Conservation (phyloP, 768 basidiomycete genomes). For the Suillus cothurnatus region DNA sequence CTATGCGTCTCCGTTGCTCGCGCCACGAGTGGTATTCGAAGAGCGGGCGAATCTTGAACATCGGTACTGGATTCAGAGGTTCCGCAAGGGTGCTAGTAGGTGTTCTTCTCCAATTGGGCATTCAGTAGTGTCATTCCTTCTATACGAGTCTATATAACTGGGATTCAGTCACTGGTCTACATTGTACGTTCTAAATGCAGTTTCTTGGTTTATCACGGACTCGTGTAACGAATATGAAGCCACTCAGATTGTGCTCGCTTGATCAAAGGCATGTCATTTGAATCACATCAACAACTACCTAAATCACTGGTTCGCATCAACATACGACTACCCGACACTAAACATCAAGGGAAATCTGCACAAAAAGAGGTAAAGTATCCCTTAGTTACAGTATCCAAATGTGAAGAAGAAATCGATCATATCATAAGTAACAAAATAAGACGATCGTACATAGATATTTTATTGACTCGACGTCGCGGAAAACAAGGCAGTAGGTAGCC, state of each 20-base stretch:
- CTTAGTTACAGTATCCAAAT: not conserved
- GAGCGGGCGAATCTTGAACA: not conserved
- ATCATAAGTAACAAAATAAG: conserved; percentile 13
- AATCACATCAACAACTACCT: not conserved
- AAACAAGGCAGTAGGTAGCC: conserved; percentile 3
- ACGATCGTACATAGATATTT: conserved; percentile 10
- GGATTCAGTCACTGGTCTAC: not conserved
- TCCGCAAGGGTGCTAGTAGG: not conserved
- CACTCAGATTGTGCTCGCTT: not conserved
- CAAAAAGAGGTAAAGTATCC: not conserved
- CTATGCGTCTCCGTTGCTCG: not conserved
- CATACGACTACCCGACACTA: not conserved
- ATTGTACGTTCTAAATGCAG: not conserved
- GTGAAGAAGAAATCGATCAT: not conserved
- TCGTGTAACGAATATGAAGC: not conserved
- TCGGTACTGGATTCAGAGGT: not conserved
- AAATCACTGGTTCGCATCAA: not conserved
- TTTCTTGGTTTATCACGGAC: not conserved
- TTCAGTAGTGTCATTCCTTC: not conserved
- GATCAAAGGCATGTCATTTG: not conserved
- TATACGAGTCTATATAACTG: not conserved
- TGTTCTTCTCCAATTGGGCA: not conserved
- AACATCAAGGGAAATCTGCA: not conserved
- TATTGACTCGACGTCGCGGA: not conserved
- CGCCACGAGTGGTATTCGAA: not conserved